phyloP scores from a whole-genome alignment of 371 early-diverging fungal species.

The Phascolomyces articulosus region DNA sequence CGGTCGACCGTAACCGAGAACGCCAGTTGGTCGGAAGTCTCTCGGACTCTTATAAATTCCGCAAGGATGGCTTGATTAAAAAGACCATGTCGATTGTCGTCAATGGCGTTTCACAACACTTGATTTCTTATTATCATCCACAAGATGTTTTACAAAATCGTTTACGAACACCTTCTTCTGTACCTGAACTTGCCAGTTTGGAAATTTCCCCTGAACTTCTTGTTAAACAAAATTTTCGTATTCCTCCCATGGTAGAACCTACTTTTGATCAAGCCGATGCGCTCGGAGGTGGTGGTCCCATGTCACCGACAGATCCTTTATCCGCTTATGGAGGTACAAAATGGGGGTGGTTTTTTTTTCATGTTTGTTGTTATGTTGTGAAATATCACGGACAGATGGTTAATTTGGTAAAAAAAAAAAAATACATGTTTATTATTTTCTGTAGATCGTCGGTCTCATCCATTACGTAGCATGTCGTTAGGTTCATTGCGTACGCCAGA shows the following conservation, averaged over 20 bases:
- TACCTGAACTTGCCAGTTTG: slow-evolving; percentile 54
- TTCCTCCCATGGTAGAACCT: slow-evolving; percentile 54
- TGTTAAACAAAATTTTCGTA: slow-evolving; percentile 54
- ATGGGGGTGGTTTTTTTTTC: neutral
- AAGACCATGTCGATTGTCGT: slow-evolving; percentile 83
- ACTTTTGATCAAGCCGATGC: slow-evolving; percentile 24
- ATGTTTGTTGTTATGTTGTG: neutral
- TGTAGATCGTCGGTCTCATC: slow-evolving; percentile 31
- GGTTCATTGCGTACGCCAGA: slow-evolving; percentile 7
- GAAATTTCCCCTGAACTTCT: slow-evolving; percentile 59
- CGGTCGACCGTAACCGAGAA: slow-evolving; percentile 49
- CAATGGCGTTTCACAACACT: slow-evolving; percentile 78
- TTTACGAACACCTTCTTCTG: slow-evolving; percentile 59
- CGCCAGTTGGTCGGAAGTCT: slow-evolving; percentile 63
- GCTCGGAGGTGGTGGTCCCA: slow-evolving; percentile 15
- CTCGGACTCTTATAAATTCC: slow-evolving; percentile 68
- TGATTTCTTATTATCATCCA: slow-evolving; percentile 84
- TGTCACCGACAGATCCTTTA: slow-evolving; percentile 26
- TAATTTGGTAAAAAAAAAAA: too few species aligned
- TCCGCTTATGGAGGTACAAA: slow-evolving; percentile 12
- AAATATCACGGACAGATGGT: neutral
- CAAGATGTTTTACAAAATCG: slow-evolving; percentile 68
- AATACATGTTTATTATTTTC: neutral
- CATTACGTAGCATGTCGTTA: slow-evolving; percentile 44
- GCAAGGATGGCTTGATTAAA: slow-evolving; percentile 83